Percentiles rank a stretch among this genome's conserved stretches.
Conservation (phyloP, 1,139 yeast species). For the Yamadazyma spencermartinsiae region DNA sequence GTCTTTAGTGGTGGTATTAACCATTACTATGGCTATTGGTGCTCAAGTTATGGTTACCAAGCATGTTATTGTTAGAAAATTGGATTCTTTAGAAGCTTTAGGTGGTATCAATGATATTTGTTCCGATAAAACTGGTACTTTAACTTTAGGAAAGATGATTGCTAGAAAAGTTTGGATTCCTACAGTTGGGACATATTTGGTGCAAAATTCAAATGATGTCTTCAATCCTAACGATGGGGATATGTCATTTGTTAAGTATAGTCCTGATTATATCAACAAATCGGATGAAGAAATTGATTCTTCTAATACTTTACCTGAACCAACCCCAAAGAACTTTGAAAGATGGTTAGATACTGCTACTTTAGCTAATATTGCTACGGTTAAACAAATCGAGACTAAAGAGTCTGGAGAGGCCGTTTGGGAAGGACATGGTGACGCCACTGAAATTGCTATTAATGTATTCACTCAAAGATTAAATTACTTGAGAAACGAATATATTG, state of each 20-base stretch:
- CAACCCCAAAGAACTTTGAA: conserved; percentile 30
- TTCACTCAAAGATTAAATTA: conserved; percentile 58
- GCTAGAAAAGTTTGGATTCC: conserved; percentile 77
- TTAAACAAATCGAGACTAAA: conserved; percentile 41
- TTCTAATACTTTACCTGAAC: conserved; percentile 25
- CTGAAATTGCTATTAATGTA: conserved; percentile 81
- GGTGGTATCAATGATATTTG: conserved; percentile 83
- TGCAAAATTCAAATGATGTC: conserved; percentile 64
- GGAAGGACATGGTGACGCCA: conserved; percentile 84
- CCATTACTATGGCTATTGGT: conserved; percentile 86
- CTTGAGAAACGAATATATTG: conserved; percentile 44
- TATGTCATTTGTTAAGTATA: conserved; percentile 37
- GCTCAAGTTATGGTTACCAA: conserved; percentile 75
- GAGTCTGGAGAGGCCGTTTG: conserved; percentile 35
- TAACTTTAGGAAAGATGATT: conserved; percentile 80
- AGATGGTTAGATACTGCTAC: conserved; percentile 63
- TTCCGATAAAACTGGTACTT: conserved; percentile 82
- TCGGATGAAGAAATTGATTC: conserved; percentile 38
- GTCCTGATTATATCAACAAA: conserved; percentile 42
- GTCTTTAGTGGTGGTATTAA: conserved; percentile 74
- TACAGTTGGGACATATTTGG: conserved; percentile 63
- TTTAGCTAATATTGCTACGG: conserved; percentile 70
- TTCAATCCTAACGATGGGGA: conserved; percentile 72
- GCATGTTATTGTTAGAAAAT: conserved; percentile 73
- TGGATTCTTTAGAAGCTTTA: conserved; percentile 76